Evolutionary conservation across 2,329 filamentous ascomycete species (phyloP), one percentile per base, ranked within the genome.

Genomic region (Alternaria sp.): DNA sequence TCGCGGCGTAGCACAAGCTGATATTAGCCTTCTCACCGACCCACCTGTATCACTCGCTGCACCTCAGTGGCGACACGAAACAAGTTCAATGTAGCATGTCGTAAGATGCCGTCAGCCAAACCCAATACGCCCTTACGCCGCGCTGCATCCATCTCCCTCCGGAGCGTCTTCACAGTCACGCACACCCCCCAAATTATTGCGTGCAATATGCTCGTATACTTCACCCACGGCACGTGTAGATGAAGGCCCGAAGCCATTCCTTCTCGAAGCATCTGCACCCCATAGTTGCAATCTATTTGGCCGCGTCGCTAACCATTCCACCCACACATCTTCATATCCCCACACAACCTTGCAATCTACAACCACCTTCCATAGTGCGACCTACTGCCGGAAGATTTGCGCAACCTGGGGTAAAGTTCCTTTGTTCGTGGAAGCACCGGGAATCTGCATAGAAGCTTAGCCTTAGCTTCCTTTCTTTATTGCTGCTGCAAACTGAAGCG

Each of bases 211-310:
- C 57, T 54, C 47, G 61, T 61, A 58, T 50, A 62, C 33, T 23
- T 20, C 23, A 33, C 21, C 51, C 57, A 56, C 45, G 44, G 55
- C 44, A 37, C 25, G 53, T 47, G 61, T 57, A 68, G 46, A 68
- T 71, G 64, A 65, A 63, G 45, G 51, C 65, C 68, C 63, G 61
- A 55, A 47, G 47, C 43, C 21, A 41, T 63, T 58, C 66, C 65
- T 70, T 72, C 73, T 75, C 66, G 72, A 76, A 73, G 63, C 61
- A 71, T 76, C 74, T 72, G 65, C 66, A 74, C 71, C 73, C 71
- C 77, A 74, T 75, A 71, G 33, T 70, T 73, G 64, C 64, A 78
- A 73, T 79, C 67, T 78, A 77, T 70, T 70, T 67, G 67, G 53
- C 71, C 72, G 65, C 62, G 55, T 60, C 64, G 54, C 67, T 67